Percentiles rank a stretch among this genome's conserved stretches.
Conservation (phyloP, 192 early-diverging fungal genomes). For the Gamsiella multidivaricata region DNA sequence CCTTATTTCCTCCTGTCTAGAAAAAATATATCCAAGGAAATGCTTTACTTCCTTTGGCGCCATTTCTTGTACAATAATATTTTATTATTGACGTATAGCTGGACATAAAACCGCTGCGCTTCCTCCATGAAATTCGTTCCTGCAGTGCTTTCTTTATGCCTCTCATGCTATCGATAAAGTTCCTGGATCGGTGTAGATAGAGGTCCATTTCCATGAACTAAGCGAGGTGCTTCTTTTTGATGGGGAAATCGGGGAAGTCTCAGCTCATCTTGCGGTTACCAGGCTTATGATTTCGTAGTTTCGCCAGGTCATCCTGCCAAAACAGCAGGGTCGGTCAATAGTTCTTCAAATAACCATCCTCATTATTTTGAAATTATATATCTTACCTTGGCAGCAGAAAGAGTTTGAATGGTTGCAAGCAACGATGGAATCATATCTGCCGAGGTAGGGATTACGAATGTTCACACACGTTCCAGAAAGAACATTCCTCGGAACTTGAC, state of each 20-base stretch:
- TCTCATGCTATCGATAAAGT: too few relatives aligned
- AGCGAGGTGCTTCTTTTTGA: conserved; percentile 7
- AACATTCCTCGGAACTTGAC: conserved; percentile 20
- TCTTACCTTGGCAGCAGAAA: conserved; percentile 12
- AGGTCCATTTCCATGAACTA: too few relatives aligned
- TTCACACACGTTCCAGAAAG: conserved; percentile 10
- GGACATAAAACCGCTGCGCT: too few relatives aligned
- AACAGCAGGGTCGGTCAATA: neutral
- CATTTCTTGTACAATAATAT: too few relatives aligned
- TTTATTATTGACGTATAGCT: too few relatives aligned
- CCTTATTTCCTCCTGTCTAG: too few relatives aligned
- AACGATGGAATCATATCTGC: conserved; percentile 11
- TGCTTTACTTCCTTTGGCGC: too few relatives aligned
- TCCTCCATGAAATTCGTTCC: too few relatives aligned
- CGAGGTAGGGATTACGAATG: conserved; percentile 15
- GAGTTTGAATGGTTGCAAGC: conserved; percentile 12
- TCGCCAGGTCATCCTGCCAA: conserved; percentile 7
- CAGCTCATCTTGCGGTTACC: conserved; percentile 13
- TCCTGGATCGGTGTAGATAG: too few relatives aligned
- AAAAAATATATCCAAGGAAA: too few relatives aligned
- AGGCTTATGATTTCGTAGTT: neutral
- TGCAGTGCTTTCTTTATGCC: too few relatives aligned
- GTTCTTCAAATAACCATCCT: too few relatives aligned
- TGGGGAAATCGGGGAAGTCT: conserved; percentile 8
- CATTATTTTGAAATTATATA: neutral